Conservation (phyloP, 371 early-diverging fungal genomes). For the Rhizopus arrhizus region DNA sequence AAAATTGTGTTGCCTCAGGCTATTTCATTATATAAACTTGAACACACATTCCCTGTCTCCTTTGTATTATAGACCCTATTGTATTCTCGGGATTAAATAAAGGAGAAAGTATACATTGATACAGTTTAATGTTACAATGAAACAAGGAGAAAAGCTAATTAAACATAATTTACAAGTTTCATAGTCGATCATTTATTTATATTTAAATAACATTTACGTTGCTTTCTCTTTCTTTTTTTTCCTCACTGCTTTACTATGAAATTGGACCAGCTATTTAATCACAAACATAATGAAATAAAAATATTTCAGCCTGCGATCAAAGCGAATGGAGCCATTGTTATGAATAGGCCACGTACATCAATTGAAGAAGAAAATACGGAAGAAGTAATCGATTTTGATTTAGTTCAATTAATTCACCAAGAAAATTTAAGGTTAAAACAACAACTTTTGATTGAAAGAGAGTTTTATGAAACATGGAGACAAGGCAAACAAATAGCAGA, state of each 20-base stretch:
- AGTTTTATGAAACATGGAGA: slow-evolving; percentile 14
- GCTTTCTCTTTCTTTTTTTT: slow-evolving; percentile 1
- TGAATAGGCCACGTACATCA: slow-evolving; percentile 14
- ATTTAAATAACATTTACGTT: background rate
- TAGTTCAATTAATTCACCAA: slow-evolving; percentile 16
- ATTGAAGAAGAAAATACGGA: slow-evolving; percentile 2
- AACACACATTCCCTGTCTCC: too few relatives aligned
- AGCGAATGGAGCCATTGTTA: slow-evolving; percentile 32
- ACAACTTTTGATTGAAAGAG: slow-evolving; percentile 19
- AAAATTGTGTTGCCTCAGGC: too few relatives aligned
- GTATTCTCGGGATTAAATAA: too few relatives aligned
- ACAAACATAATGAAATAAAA: background rate
- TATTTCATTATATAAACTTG: too few relatives aligned
- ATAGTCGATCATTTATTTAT: too few relatives aligned
- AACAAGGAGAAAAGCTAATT: too few relatives aligned
- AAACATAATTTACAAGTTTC: too few relatives aligned
- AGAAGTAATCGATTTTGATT: background rate
- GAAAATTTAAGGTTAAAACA: slow-evolving; percentile 20
- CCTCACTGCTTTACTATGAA: background rate
- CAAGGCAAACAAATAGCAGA: background rate
- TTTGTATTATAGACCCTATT: too few relatives aligned
- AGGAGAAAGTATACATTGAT: too few relatives aligned
- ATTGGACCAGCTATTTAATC: background rate
- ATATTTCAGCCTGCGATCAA: slow-evolving; percentile 13
- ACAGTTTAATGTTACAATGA: too few relatives aligned